phyloP scores from a whole-genome alignment of 2,329 filamentous ascomycete genomes.

The Bipolaris sorokiniana region DNA sequence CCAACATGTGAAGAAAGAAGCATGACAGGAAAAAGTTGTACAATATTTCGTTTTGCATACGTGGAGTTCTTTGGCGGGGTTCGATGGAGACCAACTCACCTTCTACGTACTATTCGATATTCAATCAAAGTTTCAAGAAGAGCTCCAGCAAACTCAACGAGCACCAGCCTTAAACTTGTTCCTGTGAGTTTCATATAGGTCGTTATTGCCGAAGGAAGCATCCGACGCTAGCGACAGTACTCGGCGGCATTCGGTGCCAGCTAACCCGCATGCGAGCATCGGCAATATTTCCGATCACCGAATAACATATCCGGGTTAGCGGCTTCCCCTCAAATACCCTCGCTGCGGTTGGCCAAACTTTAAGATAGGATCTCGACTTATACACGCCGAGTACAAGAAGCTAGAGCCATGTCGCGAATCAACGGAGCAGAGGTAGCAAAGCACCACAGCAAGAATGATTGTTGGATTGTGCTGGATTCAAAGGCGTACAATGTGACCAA shows the following conservation, averaged over 20 bases:
- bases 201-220: background rate
- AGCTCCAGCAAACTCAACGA: background rate
- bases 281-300: conserved; percentile 26
- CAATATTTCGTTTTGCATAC: background rate
- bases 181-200: background rate
- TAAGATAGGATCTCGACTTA: conserved; percentile 5
- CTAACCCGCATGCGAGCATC: conserved; percentile 13
- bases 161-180: background rate
- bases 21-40: background rate
- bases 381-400: background rate
- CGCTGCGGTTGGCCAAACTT: conserved; percentile 25
- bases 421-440: conserved; percentile 45
- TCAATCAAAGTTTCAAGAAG: background rate
- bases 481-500: conserved; percentile 71
- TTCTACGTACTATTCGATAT: background rate
- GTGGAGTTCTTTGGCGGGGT: background rate
- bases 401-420: conserved; percentile 30
- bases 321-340: conserved; percentile 33
- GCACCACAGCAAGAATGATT: conserved; percentile 44
- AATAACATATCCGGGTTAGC: conserved; percentile 26
- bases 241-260: conserved; percentile 4
- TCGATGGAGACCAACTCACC: background rate
- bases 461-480: conserved; percentile 72
- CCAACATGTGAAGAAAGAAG: background rate
- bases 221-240: too few relatives aligned